These are phyloP conservation scores for Pythium rhizo-oryzae DNA, from an alignment of 352 stramenopile genomes.

Conservation along the genomic window DNA sequence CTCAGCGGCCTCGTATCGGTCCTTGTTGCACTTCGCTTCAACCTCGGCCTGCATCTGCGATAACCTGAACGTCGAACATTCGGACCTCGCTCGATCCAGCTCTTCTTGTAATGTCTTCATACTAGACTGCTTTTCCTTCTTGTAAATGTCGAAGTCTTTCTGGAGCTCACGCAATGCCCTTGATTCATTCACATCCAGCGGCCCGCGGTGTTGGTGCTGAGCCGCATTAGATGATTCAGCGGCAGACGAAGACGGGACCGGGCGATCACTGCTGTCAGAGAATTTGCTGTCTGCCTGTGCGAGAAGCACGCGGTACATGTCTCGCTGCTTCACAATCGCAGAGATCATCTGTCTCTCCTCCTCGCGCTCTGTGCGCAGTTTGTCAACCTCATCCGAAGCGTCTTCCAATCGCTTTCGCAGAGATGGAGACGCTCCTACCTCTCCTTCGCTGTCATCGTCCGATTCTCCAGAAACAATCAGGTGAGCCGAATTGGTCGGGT, in stretches of 20 bases:
- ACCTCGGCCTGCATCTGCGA: constrained; percentile 75
- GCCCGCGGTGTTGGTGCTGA: constrained; percentile 26
- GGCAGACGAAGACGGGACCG: background rate
- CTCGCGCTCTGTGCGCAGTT: constrained; percentile 71
- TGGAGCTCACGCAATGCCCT: constrained; percentile 60
- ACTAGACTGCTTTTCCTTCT: constrained; percentile 72
- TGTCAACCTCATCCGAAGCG: constrained; percentile 77
- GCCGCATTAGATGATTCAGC: background rate
- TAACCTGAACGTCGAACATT: constrained; percentile 51
- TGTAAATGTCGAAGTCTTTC: constrained; percentile 77
- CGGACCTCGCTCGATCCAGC: constrained; percentile 56
- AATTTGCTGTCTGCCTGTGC: constrained; percentile 88
- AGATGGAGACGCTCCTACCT: constrained; percentile 27
- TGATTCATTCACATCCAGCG: constrained; percentile 42
- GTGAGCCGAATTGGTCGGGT: constrained; percentile 30
- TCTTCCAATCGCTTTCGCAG: constrained; percentile 57
- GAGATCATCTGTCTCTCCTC: constrained; percentile 89
- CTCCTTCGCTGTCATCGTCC: constrained; percentile 51
- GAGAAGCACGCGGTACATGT: constrained; percentile 95
- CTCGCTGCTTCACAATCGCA: constrained; percentile 95
- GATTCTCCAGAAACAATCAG: constrained; percentile 67
- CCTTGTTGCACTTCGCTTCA: constrained; percentile 61
- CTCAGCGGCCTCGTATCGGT: constrained; percentile 64
- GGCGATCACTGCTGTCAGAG: constrained; percentile 25
- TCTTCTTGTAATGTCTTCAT: constrained; percentile 67